phyloP scores from a whole-genome alignment of 352 stramenopile species.

The Phytophthora syringae region DNA sequence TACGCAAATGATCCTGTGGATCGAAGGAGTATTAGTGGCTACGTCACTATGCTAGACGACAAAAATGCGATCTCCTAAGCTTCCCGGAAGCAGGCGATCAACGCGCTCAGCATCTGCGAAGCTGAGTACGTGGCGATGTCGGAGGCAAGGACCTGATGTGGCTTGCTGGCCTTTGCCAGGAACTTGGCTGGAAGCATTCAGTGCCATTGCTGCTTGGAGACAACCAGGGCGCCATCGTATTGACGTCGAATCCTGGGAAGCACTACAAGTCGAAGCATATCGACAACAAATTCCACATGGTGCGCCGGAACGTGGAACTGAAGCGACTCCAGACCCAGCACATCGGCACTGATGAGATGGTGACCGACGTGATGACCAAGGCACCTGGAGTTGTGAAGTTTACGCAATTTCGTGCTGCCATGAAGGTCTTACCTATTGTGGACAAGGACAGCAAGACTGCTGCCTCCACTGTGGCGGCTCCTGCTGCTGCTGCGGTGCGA shows the following conservation, averaged over 20 bases:
- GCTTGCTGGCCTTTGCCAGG: neutral
- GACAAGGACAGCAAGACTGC: too few relatives aligned
- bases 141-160: neutral
- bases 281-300: conserved; percentile 31
- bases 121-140: neutral
- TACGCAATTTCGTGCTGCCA: conserved; percentile 9
- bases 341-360: conserved; percentile 19
- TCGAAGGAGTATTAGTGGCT: neutral
- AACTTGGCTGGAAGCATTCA: neutral
- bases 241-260: conserved; percentile 2
- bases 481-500: neutral
- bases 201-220: neutral
- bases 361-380: conserved; percentile 35
- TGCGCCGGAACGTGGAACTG: conserved; percentile 2
- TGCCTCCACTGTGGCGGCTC: too few relatives aligned
- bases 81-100: conserved; percentile 34
- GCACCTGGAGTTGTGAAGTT: conserved; percentile 24
- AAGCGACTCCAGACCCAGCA: neutral
- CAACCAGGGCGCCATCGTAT: neutral
- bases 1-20: neutral
- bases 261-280: conserved; percentile 21
- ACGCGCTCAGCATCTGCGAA: conserved; percentile 24
- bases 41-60: neutral
- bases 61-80: conserved; percentile 28
- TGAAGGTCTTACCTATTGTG: conserved; percentile 25